These are phyloP conservation scores for Prinsepia uniflora DNA, from an alignment of 306 rosid genomes.

Conservation along the genomic window DNA sequence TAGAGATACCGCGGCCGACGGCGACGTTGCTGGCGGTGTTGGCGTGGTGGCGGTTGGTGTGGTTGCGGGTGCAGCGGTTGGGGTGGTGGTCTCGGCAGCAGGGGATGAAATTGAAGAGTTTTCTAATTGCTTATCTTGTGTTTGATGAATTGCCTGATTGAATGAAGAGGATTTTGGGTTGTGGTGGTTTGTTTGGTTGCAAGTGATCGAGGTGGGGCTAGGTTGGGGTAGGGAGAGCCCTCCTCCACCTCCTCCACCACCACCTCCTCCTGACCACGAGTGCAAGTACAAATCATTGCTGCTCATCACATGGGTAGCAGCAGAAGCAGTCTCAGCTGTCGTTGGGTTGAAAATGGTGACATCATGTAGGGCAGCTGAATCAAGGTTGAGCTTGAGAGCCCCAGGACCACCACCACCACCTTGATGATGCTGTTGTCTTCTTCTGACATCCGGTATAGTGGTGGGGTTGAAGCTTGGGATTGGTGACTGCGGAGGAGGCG, in stretches of 20 bases:
- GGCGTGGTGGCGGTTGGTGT: not conserved
- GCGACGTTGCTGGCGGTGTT: slow-evolving; percentile 15
- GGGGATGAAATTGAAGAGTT: not conserved
- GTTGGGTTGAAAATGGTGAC: slow-evolving; percentile 9
- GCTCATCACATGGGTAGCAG: slow-evolving; percentile 26
- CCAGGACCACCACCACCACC: slow-evolving; percentile 19
- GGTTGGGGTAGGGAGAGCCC: slow-evolving; percentile 12
- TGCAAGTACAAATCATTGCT: slow-evolving; percentile 39
- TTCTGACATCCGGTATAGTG: slow-evolving; percentile 11
- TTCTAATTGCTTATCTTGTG: not conserved
- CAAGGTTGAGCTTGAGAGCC: slow-evolving; percentile 25
- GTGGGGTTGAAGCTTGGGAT: slow-evolving; percentile 19
- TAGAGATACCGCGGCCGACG: slow-evolving; percentile 13
- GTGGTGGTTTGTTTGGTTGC: slow-evolving; percentile 4
- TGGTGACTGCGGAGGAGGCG: slow-evolving; percentile 10
- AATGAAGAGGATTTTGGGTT: not conserved
- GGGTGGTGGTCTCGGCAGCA: not conserved
- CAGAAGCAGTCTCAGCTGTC: slow-evolving; percentile 1
- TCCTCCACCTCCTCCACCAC: slow-evolving; percentile 38
- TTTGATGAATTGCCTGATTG: slow-evolving; percentile 21
- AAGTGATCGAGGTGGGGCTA: slow-evolving; percentile 10
- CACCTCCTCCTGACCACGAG: slow-evolving; percentile 38
- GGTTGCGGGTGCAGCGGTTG: slow-evolving; percentile 1
- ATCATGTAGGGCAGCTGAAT: slow-evolving; percentile 13
- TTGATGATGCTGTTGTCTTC: slow-evolving; percentile 16